Percentiles rank a stretch among this genome's conserved stretches.
phyloP scores from a whole-genome alignment of 2,329 filamentous ascomycete species.

The Zasmidium citrigriseum region DNA sequence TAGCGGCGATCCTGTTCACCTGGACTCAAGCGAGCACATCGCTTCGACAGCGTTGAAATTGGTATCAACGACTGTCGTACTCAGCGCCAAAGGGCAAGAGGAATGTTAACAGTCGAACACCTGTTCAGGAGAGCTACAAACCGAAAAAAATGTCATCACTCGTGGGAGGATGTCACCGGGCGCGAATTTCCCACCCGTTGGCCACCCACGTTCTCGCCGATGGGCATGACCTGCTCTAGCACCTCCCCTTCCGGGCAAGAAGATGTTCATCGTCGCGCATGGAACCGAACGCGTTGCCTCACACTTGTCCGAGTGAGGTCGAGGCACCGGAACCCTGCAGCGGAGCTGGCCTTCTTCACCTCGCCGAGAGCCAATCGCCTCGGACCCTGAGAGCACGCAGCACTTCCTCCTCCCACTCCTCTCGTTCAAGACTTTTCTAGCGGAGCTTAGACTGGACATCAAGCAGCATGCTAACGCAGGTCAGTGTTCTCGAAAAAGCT shows the following conservation, averaged over 20 bases:
- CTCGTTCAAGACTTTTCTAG: background rate
- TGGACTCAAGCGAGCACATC: no score
- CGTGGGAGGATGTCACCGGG: background rate
- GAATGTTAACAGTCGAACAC: no score
- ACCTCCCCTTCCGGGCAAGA: background rate
- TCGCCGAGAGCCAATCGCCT: background rate
- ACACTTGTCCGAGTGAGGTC: background rate
- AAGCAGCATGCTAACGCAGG: background rate
- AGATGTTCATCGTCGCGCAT: no score
- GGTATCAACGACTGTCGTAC: no score
- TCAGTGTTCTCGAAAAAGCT: background rate
- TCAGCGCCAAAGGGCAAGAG: no score
- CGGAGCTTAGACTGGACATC: constrained; percentile 1
- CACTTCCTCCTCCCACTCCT: background rate
- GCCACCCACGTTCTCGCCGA: background rate
- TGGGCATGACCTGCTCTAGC: background rate
- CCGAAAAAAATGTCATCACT: background rate
- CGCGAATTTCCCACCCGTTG: background rate
- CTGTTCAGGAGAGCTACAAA: background rate
- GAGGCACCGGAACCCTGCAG: background rate
- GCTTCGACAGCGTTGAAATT: no score
- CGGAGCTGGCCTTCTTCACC: background rate
- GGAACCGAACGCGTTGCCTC: background rate
- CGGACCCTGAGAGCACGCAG: background rate
- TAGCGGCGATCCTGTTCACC: no score